Evolutionary conservation across 2,329 filamentous ascomycete species (phyloP).

Genomic region (Fusarium guadeloupense): DNA sequence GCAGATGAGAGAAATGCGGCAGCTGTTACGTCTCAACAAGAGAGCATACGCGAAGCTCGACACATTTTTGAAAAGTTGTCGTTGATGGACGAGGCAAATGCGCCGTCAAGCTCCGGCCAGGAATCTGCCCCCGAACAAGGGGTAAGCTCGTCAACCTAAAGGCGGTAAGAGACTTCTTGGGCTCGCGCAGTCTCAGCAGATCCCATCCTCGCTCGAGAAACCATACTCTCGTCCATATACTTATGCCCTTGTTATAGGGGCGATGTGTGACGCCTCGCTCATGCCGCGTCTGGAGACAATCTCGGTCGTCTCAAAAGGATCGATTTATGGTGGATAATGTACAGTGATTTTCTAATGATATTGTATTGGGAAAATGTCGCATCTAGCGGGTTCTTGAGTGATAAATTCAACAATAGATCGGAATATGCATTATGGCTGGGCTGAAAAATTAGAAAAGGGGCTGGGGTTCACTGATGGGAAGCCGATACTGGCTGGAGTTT

Average conservation of each 20-base stretch:
- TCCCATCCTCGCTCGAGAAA: not conserved
- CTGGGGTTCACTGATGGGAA: not conserved
- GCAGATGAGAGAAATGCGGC: constrained; percentile 78
- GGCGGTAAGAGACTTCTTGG: not conserved
- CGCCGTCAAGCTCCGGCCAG: constrained; percentile 5
- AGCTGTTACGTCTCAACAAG: constrained; percentile 64
- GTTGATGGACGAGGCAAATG: constrained; percentile 39
- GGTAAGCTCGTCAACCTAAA: not conserved
- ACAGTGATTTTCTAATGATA: not conserved
- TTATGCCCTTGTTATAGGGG: not conserved
- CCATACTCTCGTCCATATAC: not conserved
- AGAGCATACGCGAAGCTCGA: constrained; percentile 78
- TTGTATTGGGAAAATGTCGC: not conserved
- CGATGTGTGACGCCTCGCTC: no score
- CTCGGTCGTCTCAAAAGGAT: no score
- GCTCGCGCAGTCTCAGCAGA: not conserved
- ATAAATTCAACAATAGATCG: not conserved
- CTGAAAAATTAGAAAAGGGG: not conserved
- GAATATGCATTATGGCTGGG: not conserved
- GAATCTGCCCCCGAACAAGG: not conserved
- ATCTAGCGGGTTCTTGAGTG: not conserved
- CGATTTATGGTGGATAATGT: no score
- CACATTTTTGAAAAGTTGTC: constrained; percentile 73
- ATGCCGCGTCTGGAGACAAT: no score
- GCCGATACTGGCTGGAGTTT: not conserved